Percentiles rank a stretch among this genome's conserved stretches.
Evolutionary conservation across 2,329 filamentous ascomycete species (phyloP).

Genomic region (Neonectria coccinea): DNA sequence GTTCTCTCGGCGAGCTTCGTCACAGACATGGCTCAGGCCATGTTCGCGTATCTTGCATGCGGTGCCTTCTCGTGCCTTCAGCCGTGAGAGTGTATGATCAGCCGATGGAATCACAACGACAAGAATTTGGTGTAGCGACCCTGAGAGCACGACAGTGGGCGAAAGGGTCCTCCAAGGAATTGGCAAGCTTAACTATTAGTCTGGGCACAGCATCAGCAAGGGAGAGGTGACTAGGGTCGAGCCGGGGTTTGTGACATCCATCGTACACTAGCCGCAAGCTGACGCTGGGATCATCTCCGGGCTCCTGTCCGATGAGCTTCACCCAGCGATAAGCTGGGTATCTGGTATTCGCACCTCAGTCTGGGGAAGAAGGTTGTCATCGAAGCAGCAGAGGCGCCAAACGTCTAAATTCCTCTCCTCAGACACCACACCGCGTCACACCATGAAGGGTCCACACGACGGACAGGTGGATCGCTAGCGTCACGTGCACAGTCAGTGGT

Average conservation of each 20-base stretch:
- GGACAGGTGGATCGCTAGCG: conserved; percentile 26
- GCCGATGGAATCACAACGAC: not conserved
- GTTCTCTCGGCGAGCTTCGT: conserved; percentile 37
- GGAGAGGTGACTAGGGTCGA: conserved; percentile 28
- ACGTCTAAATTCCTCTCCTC: conserved; percentile 30
- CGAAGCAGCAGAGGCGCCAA: conserved; percentile 25
- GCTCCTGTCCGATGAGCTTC: conserved; percentile 32
- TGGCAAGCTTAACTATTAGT: not conserved
- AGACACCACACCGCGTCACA: conserved; percentile 32
- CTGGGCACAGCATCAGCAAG: conserved; percentile 19
- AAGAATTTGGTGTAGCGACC: conserved; percentile 7
- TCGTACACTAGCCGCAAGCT: conserved; percentile 39
- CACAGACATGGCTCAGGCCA: conserved; percentile 34
- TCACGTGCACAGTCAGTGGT: conserved; percentile 23
- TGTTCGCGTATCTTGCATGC: conserved; percentile 26
- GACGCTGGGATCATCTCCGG: conserved; percentile 28
- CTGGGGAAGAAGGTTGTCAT: conserved; percentile 36
- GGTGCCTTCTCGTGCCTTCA: conserved; percentile 17
- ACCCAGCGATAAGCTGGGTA: conserved; percentile 33
- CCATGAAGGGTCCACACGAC: conserved; percentile 26
- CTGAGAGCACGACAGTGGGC: conserved; percentile 8
- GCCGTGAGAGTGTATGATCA: conserved; percentile 8
- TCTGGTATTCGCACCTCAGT: conserved; percentile 34
- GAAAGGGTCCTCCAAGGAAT: not conserved
- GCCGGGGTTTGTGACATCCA: conserved; percentile 34